phyloP scores from a whole-genome alignment of 1,139 yeast species.

The Candida buenavistaensis region DNA sequence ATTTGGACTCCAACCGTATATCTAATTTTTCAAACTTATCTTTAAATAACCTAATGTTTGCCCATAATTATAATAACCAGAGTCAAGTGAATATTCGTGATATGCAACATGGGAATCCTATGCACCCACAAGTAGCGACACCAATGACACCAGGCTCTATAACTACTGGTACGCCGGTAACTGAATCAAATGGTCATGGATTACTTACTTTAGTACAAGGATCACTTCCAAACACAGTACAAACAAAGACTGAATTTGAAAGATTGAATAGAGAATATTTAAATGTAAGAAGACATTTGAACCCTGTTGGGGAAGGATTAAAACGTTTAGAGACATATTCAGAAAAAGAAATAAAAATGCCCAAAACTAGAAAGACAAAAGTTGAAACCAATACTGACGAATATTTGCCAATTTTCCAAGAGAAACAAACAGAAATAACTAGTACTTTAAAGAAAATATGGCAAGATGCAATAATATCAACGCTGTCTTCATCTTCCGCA shows the following conservation, averaged over 20 bases:
- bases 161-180: background rate
- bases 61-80: constrained; percentile 29
- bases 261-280: constrained; percentile 71
- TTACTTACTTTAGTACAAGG: constrained; percentile 33
- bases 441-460: constrained; percentile 33
- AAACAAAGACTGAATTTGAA: constrained; percentile 73
- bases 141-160: constrained; percentile 11
- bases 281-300: constrained; percentile 64
- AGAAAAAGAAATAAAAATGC: constrained; percentile 21
- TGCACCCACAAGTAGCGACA: background rate
- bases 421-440: constrained; percentile 32
- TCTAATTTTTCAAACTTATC: constrained; percentile 45
- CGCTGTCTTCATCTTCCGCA: constrained; percentile 14
- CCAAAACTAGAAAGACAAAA: constrained; percentile 21
- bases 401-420: constrained; percentile 32
- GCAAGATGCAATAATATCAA: constrained; percentile 41
- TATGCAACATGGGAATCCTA: constrained; percentile 6
- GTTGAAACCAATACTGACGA: constrained; percentile 33
- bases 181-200: constrained; percentile 18
- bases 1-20: constrained; percentile 33
- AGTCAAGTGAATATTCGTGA: constrained; percentile 27
- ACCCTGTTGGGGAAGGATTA: constrained; percentile 68
- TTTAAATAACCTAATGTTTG: constrained; percentile 49
- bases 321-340: constrained; percentile 38
- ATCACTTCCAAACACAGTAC: constrained; percentile 50